Conservation (phyloP, 345 rosid species). For the Rhodamnia rubescens region DNA sequence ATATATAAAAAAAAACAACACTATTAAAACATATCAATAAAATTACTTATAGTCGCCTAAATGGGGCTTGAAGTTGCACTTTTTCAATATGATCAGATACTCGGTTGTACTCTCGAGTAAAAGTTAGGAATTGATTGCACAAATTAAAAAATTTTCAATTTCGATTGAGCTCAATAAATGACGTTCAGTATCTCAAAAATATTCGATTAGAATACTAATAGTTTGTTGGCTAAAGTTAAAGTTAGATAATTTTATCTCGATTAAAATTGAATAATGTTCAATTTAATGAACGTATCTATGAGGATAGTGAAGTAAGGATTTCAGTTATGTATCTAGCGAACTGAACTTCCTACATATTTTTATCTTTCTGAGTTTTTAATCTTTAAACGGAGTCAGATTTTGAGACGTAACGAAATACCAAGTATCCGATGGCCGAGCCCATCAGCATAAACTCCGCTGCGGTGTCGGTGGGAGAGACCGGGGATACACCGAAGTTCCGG, state of each 20-base stretch:
- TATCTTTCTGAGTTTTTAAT: neutral
- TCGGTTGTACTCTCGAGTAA: neutral
- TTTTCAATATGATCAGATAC: neutral
- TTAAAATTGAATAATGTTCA: neutral
- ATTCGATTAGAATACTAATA: neutral
- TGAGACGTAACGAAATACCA: no score
- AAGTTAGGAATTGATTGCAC: neutral
- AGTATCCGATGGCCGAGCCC: neutral
- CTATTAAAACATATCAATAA: neutral
- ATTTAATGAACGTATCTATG: neutral
- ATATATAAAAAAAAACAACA: neutral
- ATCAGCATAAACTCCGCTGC: neutral
- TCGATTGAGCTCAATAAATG: neutral
- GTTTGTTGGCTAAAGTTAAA: neutral
- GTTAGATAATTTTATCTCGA: neutral
- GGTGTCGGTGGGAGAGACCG: neutral
- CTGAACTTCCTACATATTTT: no score
- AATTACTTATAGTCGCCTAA: neutral
- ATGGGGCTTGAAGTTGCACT: neutral
- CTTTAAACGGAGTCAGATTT: neutral
- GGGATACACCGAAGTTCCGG: neutral
- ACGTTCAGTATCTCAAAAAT: neutral
- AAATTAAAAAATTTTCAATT: neutral
- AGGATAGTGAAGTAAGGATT: neutral
- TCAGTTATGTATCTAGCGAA: neutral